Conservation (phyloP, 495 filamentous ascomycete species). For the Tetracladium setigerum region DNA sequence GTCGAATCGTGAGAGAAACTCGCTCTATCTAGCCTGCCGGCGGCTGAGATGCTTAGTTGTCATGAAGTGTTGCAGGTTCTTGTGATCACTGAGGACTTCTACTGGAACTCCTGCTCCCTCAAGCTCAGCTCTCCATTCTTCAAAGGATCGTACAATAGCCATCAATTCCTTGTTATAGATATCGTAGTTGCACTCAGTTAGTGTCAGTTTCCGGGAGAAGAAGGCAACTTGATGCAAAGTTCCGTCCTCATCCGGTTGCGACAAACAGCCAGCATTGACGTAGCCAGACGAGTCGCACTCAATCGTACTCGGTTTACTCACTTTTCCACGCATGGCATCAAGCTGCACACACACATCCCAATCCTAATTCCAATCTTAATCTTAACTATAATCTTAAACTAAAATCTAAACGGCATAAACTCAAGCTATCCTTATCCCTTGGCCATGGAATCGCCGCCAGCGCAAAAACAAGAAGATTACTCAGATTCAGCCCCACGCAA, state of each 20-base stretch:
- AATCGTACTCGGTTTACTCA: no score
- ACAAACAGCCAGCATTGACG: not conserved
- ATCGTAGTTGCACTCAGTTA: conserved; percentile 25
- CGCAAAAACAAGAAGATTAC: no score
- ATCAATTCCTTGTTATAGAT: conserved; percentile 27
- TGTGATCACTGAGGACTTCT: not conserved
- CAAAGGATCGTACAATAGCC: conserved; percentile 17
- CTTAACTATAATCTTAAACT: no score
- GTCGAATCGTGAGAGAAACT: not conserved
- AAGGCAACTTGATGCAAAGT: not conserved
- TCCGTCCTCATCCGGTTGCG: not conserved
- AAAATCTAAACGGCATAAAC: no score
- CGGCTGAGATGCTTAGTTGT: not conserved
- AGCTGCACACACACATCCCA: no score
- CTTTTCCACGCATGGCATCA: no score
- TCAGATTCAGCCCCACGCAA: no score
- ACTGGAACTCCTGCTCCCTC: not conserved
- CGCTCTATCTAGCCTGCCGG: not conserved
- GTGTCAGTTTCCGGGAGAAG: not conserved
- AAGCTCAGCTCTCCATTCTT: conserved; percentile 7
- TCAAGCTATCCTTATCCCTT: no score
- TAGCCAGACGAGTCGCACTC: no score
- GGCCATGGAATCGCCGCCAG: no score
- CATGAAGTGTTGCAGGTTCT: not conserved
- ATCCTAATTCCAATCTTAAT: no score